Evolutionary conservation across 2,329 filamentous ascomycete species (phyloP), one percentile per base, ranked within the genome.

Genomic region (Aspergillus niger): DNA sequence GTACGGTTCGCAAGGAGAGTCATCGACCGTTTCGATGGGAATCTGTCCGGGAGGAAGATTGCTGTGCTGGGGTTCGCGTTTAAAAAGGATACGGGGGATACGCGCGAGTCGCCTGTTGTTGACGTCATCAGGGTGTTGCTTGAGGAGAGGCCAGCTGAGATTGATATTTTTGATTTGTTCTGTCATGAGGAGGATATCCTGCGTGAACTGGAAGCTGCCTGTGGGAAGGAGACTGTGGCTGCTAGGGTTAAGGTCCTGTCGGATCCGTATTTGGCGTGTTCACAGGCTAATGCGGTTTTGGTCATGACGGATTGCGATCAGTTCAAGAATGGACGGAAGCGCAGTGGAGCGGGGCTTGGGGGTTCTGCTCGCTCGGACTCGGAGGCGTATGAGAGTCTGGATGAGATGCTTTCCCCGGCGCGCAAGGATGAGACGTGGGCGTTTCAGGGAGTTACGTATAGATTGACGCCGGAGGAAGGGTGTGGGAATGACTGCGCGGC

Each of bases 11-110:
- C 85, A 6, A 81, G 83, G 64, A 83, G 86, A 52, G 85, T 92
- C 47, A 84, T 91, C 67, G 81, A 81, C 61, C 85, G 84, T 57
- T 81, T 92, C 55, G 87, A 90, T 76, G 87, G 88, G 71, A 90
- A 87, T 8, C 79, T 92, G 5, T 81, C 82, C 2, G 84, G 85
- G 61, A 91, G 91, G 80, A 91, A 90, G 76, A 79, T 92, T 13
- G 83, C 88, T 2, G 80, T 93, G 2, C 82, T 93, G 5, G 91
- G 91, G 3, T 92, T 89, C 67, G 88, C 90, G 8, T 93, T 91
- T 79, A 93, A 94, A 81, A 90, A 91, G 76, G 85, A 91, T 73
- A 93, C 90, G 0, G 86, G 85, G 22, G 90, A 93, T 71, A 90
- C 89, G 5, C 83, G 90, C 39, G 90, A 92, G 72, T 87, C 85